Conservation (phyloP, 116 monocot species). For the Dioscorea cayenensis region DNA sequence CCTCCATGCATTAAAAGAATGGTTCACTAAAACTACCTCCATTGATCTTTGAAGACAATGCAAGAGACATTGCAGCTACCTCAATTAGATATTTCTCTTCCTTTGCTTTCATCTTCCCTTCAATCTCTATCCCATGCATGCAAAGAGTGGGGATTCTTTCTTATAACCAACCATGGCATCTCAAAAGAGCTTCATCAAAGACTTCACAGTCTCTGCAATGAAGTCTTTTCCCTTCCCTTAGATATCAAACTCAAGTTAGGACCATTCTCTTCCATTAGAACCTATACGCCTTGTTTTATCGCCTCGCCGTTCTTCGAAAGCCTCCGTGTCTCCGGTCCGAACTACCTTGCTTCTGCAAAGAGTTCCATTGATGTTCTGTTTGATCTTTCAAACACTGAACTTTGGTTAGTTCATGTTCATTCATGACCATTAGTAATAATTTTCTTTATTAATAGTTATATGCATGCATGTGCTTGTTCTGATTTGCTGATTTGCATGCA, state of each 20-base stretch:
- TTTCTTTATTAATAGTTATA: too few relatives aligned
- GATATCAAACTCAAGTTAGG: conserved; percentile 41
- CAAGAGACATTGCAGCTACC: conserved; percentile 27
- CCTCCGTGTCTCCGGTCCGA: conserved; percentile 40
- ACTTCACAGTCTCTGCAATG: conserved; percentile 7
- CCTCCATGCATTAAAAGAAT: too few relatives aligned
- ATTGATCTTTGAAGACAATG: too few relatives aligned
- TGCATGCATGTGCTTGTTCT: not conserved
- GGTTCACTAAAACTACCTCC: too few relatives aligned
- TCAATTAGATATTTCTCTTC: conserved; percentile 30
- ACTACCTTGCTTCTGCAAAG: conserved; percentile 33
- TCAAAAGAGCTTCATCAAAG: conserved; percentile 24
- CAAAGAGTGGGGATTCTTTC: conserved; percentile 42
- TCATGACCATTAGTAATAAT: too few relatives aligned
- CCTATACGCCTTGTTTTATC: conserved; percentile 42
- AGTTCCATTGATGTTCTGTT: conserved; percentile 27
- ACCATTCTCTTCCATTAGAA: conserved; percentile 19
- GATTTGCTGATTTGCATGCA: not conserved
- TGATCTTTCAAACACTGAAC: conserved; percentile 11
- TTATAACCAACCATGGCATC: conserved; percentile 48
- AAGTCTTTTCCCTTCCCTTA: conserved; percentile 18
- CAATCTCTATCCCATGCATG: conserved; percentile 31
- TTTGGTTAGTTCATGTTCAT: conserved; percentile 15
- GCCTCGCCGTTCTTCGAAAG: conserved; percentile 52
- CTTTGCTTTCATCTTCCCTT: conserved; percentile 22